A percentile compares a stretch with the other conserved stretches of the same genome.
Evolutionary conservation across 352 stramenopile genomes (phyloP).

Genomic region (Globisporangium parvum): DNA sequence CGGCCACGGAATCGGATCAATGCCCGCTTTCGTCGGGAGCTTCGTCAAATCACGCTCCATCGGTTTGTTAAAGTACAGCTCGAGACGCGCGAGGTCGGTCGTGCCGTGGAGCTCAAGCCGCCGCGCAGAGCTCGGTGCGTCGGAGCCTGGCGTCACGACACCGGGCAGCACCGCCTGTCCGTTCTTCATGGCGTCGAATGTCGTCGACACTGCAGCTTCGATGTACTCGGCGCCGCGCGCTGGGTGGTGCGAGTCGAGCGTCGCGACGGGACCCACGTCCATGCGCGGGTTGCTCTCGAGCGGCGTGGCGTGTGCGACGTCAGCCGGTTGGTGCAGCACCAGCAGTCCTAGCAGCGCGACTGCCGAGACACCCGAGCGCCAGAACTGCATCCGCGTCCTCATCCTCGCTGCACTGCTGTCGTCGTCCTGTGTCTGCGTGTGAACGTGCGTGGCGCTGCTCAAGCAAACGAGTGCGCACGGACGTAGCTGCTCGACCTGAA

Average conservation of each 20-base stretch:
- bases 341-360: not conserved
- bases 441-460: not conserved
- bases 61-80: slow-evolving; percentile 36
- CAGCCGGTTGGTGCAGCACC: not conserved
- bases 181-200: slow-evolving; percentile 13
- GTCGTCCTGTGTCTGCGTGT: no score
- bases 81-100: slow-evolving; percentile 41
- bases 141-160: slow-evolving; percentile 3
- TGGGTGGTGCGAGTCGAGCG: slow-evolving; percentile 26
- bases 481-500: no score
- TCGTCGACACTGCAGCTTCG: slow-evolving; percentile 8
- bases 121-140: slow-evolving; percentile 9
- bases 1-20: slow-evolving; percentile 49
- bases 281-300: slow-evolving; percentile 22
- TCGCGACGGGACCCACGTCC: slow-evolving; percentile 18
- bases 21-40: slow-evolving; percentile 33
- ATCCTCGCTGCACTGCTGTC: not conserved
- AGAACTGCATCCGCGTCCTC: not conserved
- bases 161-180: slow-evolving; percentile 8
- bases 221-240: slow-evolving; percentile 19
- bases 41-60: slow-evolving; percentile 50
- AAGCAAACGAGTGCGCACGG: not conserved
- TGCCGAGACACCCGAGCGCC: not conserved
- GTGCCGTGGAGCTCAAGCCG: slow-evolving; percentile 33
- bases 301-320: slow-evolving; percentile 5